Base-by-base conservation (phyloP, 148 eudicot genomes). In the Dianthus caryophyllus region DNA sequence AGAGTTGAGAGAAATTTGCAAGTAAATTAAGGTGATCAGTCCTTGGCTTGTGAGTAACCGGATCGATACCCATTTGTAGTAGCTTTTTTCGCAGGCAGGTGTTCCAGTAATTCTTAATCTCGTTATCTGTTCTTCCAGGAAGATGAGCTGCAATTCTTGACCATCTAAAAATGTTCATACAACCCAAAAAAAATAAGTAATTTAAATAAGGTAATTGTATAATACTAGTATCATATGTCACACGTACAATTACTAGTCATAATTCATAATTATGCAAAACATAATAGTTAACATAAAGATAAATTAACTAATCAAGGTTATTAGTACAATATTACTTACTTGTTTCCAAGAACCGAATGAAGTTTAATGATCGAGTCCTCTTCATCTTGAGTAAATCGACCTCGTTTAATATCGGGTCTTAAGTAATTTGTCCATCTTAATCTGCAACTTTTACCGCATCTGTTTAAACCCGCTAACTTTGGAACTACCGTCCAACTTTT, bases 391-490 rank as follows among this genome's bases (percentile, higher is more conserved):
- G 84, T 48, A 56, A 87, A 82, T 1, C 73, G 58, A 1, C 92
- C 92, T 69, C 92, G 79, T 67, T 83, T 84, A 44, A 87, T 84
- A 64, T 81, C 87, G 0, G 88, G 92, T 64, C 82, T 64, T 16
- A 87, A 72, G 68, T 87, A 87, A 57, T 87, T 87, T 49, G 72
- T 79, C 92, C 92, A 87, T 66, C 92, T 71, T 6, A 87, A 58
- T 24, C 92, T 73, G 29, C 92, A 87, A 74, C 92, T 87, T 81
- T 87, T 87, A 1, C 92, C 88, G 31, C 92, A 87, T 21, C 92
- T 51, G 20, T 84, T 87, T 48, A 87, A 68, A 0, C 87, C 87
- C 1, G 88, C 92, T 0, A 48, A 72, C 79, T 71, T 82, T 2
- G 92, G 83, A 16, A 87, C 79, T 10, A 77, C 71, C 29, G 81